These are phyloP conservation scores for Arabis alpina DNA, from an alignment of 345 rosid genomes.

Conservation along the genomic window DNA sequence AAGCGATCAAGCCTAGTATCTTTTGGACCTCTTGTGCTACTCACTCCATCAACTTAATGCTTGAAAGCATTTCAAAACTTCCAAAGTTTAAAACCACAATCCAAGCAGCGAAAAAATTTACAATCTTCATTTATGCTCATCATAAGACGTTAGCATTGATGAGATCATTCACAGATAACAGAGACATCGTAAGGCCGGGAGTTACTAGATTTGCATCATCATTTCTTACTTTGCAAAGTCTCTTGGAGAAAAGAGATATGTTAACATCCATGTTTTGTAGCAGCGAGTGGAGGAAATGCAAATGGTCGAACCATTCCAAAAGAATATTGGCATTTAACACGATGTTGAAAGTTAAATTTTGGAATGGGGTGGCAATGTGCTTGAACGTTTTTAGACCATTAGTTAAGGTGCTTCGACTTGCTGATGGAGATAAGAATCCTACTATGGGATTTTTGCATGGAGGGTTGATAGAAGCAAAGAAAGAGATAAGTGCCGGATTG, in stretches of 20 bases:
- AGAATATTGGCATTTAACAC: neutral
- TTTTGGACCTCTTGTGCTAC: slow-evolving; percentile 18
- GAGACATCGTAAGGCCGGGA: neutral
- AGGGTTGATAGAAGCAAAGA: neutral
- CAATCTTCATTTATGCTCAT: neutral
- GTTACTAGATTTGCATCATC: slow-evolving; percentile 15
- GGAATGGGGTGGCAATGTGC: slow-evolving; percentile 8
- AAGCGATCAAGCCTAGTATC: neutral
- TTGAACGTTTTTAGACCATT: slow-evolving; percentile 7
- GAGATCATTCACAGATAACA: neutral
- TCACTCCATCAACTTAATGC: slow-evolving; percentile 6
- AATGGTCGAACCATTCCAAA: neutral
- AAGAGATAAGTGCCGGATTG: neutral
- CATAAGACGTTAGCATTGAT: neutral
- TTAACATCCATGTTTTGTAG: neutral
- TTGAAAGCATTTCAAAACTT: neutral
- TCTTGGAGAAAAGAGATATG: neutral
- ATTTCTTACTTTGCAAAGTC: neutral
- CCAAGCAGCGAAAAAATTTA: neutral
- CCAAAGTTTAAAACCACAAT: neutral
- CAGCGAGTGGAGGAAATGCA: neutral
- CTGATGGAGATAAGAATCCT: neutral
- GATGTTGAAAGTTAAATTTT: neutral
- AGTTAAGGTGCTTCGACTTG: neutral
- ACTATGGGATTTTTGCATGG: neutral